phyloP scores from a whole-genome alignment of 345 rosid genomes.

The Aethionema arabicum region DNA sequence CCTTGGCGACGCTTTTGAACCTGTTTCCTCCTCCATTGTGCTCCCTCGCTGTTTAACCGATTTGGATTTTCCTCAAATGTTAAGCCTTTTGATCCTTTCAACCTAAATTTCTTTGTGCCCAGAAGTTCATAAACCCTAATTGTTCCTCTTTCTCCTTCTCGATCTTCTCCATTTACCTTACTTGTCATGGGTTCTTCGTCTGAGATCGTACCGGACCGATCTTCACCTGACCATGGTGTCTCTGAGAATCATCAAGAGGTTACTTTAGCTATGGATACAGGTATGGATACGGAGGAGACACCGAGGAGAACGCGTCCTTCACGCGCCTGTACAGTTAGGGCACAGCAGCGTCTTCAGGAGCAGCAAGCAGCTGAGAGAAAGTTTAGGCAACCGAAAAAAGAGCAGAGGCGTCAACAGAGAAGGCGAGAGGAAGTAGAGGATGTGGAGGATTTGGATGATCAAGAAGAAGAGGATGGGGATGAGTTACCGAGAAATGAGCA shows the following conservation, averaged over 20 bases:
- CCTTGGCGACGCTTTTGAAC: conserved; percentile 22
- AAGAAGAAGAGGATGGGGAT: conserved; percentile 27
- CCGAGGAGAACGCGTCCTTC: conserved; percentile 74
- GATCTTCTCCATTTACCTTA: conserved; percentile 8
- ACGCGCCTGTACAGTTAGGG: conserved; percentile 85
- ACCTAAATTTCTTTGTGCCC: background rate
- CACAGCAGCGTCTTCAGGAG: conserved; percentile 66
- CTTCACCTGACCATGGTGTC: conserved; percentile 43
- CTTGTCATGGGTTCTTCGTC: conserved; percentile 45
- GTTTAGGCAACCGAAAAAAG: conserved; percentile 51
- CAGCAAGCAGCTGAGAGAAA: conserved; percentile 59
- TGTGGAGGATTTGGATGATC: conserved; percentile 42
- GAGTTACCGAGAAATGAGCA: conserved; percentile 46
- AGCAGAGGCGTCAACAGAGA: conserved; percentile 59
- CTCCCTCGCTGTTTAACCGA: conserved; percentile 29
- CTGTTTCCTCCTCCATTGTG: background rate
- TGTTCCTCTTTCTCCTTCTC: background rate
- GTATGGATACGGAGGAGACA: conserved; percentile 9
- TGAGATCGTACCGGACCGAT: conserved; percentile 44
- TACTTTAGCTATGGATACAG: conserved; percentile 16
- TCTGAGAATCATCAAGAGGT: conserved; percentile 28
- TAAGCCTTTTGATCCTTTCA: background rate
- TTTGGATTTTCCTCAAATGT: conserved; percentile 22
- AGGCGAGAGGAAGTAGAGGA: conserved; percentile 57
- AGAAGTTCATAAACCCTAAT: background rate